Evolutionary conservation across 495 filamentous ascomycete genomes (phyloP).

Genomic region (Talaromyces proteolyticus): DNA sequence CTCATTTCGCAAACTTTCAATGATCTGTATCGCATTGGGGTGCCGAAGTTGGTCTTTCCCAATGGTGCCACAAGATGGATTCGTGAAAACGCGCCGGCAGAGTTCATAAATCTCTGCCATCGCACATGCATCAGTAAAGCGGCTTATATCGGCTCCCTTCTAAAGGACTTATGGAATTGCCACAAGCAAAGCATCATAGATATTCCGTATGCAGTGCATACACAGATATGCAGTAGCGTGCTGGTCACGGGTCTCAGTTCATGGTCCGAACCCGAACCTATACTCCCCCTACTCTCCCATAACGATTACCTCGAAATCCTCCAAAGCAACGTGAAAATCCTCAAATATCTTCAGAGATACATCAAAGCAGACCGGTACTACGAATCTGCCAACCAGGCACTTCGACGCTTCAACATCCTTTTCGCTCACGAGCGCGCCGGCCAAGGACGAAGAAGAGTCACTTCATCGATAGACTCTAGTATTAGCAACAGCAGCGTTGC

Average conservation of each 20-base stretch:
- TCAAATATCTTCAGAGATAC: background rate
- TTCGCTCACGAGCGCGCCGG: background rate
- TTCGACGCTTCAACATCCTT: background rate
- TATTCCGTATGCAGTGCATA: conserved; percentile 1
- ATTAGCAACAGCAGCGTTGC: background rate
- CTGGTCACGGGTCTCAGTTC: background rate
- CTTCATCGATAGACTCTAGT: too few species aligned
- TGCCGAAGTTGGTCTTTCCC: background rate
- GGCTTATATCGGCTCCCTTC: background rate
- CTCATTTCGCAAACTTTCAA: background rate
- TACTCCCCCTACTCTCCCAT: background rate
- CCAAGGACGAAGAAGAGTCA: background rate
- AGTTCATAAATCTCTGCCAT: conserved; percentile 1
- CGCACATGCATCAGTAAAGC: background rate
- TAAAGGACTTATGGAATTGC: background rate
- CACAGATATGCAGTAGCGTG: conserved; percentile 3
- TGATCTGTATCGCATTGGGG: background rate
- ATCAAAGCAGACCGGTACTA: conserved; percentile 3
- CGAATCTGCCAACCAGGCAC: conserved; percentile 1
- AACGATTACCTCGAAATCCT: background rate
- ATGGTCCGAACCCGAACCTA: background rate
- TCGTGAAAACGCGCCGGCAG: background rate
- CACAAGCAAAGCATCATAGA: background rate
- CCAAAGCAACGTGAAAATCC: background rate
- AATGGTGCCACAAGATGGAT: background rate